phyloP scores from a whole-genome alignment of 805 yeast genomes.

The Candida succiphila region DNA sequence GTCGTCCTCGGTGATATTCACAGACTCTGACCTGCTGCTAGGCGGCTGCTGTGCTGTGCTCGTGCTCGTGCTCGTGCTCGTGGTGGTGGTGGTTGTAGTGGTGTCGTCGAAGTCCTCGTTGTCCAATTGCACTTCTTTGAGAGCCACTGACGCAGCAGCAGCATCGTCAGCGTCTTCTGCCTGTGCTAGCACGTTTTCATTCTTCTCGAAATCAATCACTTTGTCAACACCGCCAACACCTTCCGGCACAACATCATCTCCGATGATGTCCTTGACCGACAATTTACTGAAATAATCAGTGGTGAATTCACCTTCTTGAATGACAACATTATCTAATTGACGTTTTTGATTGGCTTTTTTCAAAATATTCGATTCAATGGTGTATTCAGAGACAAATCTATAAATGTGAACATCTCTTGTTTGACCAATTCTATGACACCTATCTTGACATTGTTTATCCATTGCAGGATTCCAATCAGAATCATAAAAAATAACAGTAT shows the following conservation, averaged over 20 bases:
- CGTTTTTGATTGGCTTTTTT: constrained; percentile 92
- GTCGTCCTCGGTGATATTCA: neutral
- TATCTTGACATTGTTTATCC: constrained; percentile 98
- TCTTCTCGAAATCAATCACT: constrained; percentile 22
- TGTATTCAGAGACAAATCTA: constrained; percentile 89
- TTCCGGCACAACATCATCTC: constrained; percentile 34
- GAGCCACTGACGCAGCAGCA: constrained; percentile 80
- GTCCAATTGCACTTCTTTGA: constrained; percentile 78
- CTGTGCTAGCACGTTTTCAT: constrained; percentile 49
- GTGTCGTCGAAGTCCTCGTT: constrained; percentile 72
- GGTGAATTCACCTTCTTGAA: constrained; percentile 96
- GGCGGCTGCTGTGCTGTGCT: neutral
- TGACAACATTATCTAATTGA: constrained; percentile 86
- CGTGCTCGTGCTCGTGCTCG: neutral
- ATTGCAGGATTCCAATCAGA: constrained; percentile 99
- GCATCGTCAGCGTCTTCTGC: constrained; percentile 94
- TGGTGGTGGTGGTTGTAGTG: constrained; percentile 14
- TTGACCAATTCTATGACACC: constrained; percentile 98
- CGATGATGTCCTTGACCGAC: constrained; percentile 77
- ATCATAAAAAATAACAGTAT: constrained; percentile 95
- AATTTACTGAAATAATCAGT: constrained; percentile 90
- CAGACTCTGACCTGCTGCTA: neutral
- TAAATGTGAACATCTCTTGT: constrained; percentile 96
- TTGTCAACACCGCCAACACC: constrained; percentile 30
- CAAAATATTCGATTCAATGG: constrained; percentile 91